Conservation (phyloP, 2,329 filamentous ascomycete genomes). For the Westerdykella sp. region DNA sequence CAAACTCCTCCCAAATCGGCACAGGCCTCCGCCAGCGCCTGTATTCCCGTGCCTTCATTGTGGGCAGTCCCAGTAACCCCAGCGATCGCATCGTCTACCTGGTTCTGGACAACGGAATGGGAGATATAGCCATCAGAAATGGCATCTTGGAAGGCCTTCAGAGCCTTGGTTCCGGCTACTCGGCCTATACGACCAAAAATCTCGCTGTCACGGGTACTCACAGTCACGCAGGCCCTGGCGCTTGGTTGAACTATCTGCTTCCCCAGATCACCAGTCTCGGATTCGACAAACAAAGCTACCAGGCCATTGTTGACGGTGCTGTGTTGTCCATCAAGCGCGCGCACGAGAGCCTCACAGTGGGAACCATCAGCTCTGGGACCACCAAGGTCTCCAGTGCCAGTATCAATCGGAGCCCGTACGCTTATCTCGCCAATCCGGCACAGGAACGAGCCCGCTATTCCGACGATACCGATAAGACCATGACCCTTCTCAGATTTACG, state of each 20-base stretch:
- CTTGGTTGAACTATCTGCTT: slow-evolving; percentile 89
- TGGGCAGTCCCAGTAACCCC: slow-evolving; percentile 61
- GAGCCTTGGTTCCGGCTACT: slow-evolving; percentile 64
- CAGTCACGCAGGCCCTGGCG: slow-evolving; percentile 84
- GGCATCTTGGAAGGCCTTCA: slow-evolving; percentile 75
- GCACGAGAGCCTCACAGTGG: slow-evolving; percentile 64
- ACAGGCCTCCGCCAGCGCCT: slow-evolving; percentile 80
- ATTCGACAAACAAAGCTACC: slow-evolving; percentile 80
- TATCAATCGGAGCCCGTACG: slow-evolving; percentile 81
- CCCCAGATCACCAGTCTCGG: slow-evolving; percentile 86
- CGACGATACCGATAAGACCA: slow-evolving; percentile 62
- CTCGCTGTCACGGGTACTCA: slow-evolving; percentile 89
- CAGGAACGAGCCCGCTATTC: slow-evolving; percentile 66
- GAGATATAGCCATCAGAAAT: slow-evolving; percentile 80
- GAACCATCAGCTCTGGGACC: slow-evolving; percentile 63
- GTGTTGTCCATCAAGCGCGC: slow-evolving; percentile 75
- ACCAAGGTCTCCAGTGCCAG: slow-evolving; percentile 69
- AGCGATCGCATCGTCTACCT: slow-evolving; percentile 77
- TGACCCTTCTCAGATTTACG: slow-evolving; percentile 75
- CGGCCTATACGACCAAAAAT: slow-evolving; percentile 70
- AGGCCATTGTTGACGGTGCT: slow-evolving; percentile 81
- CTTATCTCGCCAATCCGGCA: slow-evolving; percentile 80
- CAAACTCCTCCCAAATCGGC: slow-evolving; percentile 74
- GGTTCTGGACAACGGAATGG: slow-evolving; percentile 78
- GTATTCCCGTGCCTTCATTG: slow-evolving; percentile 83